Conservation (phyloP, 1,284 basidiomycete species). For the Puccinia horiana region DNA sequence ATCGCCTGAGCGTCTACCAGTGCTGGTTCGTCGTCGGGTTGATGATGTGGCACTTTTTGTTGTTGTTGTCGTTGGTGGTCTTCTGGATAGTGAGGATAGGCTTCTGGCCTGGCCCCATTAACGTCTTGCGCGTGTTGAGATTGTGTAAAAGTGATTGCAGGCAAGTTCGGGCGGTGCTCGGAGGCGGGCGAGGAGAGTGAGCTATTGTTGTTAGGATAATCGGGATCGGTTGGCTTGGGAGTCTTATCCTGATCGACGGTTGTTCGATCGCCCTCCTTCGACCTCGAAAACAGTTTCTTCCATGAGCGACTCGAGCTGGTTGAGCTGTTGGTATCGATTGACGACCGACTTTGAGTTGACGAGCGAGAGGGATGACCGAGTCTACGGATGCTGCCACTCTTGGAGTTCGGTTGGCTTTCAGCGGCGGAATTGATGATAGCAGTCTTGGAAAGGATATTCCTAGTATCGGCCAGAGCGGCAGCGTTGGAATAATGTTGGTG, state of each 20-base stretch:
- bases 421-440: neutral
- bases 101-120: too few relatives aligned
- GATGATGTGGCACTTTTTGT: neutral
- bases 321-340: conserved; percentile 38
- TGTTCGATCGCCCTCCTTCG: neutral
- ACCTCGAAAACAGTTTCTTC: conserved; percentile 25
- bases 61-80: neutral
- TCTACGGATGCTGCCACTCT: neutral
- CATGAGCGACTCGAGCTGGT: conserved; percentile 21
- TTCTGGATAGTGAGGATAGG: neutral
- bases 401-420: neutral
- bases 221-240: neutral
- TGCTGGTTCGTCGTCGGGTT: neutral
- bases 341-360: conserved; percentile 5
- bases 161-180: neutral
- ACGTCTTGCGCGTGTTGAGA: neutral
- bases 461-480: neutral
- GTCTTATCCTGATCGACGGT: neutral
- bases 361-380: conserved; percentile 8
- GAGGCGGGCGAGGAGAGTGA: neutral
- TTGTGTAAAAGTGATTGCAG: conserved; percentile 32
- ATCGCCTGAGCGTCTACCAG: neutral
- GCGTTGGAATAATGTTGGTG: conserved; percentile 11
- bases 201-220: neutral
- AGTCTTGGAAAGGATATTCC: neutral